Evolutionary conservation across 345 rosid genomes (phyloP).

Genomic region (Pseudoturritis turrita): DNA sequence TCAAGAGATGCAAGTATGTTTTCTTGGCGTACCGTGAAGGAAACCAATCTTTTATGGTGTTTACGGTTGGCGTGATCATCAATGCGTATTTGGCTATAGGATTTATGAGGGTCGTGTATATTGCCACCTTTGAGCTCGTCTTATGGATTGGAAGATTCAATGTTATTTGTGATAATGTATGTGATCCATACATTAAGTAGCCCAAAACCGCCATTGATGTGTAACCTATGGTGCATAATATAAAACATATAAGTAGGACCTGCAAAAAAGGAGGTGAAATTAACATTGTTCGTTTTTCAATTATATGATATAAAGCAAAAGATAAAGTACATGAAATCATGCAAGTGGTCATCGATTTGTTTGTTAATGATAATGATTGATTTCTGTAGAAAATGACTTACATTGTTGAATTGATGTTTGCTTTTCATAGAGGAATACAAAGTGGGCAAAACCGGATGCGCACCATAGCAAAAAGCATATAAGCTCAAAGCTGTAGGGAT

Average conservation of each 20-base stretch:
- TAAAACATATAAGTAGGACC: conserved; percentile 41
- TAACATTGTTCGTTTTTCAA: not conserved
- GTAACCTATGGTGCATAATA: conserved; percentile 33
- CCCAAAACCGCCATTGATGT: conserved; percentile 42
- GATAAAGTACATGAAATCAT: not conserved
- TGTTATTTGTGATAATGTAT: conserved; percentile 37
- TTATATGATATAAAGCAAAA: not conserved
- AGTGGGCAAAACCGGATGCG: conserved; percentile 43
- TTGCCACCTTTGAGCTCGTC: conserved; percentile 44
- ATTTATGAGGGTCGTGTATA: conserved; percentile 35
- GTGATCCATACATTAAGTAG: conserved; percentile 37
- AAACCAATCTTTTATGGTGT: conserved; percentile 27
- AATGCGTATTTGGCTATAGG: conserved; percentile 46
- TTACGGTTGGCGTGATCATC: conserved; percentile 34
- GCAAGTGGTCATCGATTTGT: not conserved
- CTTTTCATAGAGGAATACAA: conserved; percentile 44
- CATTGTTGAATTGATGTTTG: conserved; percentile 40
- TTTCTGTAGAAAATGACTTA: conserved; percentile 6
- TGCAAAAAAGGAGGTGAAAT: not conserved
- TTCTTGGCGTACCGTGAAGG: conserved; percentile 27
- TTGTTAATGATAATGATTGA: not conserved
- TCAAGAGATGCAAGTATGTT: conserved; percentile 20
- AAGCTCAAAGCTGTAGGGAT: conserved; percentile 42
- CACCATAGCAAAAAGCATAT: conserved; percentile 45
- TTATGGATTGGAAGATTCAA: conserved; percentile 34